phyloP scores from a whole-genome alignment of 176 grass and related monocot species.

The Lolium multiflorum region DNA sequence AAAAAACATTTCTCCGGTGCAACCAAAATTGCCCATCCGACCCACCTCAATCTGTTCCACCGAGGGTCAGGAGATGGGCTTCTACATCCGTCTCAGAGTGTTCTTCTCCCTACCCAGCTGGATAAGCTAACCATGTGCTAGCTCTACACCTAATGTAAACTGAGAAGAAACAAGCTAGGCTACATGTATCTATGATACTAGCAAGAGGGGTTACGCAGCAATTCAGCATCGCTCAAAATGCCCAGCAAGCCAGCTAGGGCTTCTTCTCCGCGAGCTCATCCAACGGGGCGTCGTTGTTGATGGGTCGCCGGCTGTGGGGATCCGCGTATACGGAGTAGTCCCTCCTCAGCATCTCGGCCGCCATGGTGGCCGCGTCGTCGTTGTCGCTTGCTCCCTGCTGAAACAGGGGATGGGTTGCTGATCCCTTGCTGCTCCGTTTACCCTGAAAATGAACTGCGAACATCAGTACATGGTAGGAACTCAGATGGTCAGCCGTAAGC shows the following conservation, averaged over 20 bases:
- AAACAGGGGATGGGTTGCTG: slow-evolving; percentile 10
- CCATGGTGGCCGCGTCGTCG: not conserved
- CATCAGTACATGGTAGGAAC: not conserved
- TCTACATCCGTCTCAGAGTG: slow-evolving; percentile 9
- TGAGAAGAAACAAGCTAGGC: not conserved
- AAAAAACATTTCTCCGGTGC: not conserved
- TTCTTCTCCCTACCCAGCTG: not conserved
- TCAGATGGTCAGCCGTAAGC: not conserved
- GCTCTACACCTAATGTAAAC: too few relatives aligned
- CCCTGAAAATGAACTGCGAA: not conserved
- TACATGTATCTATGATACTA: slow-evolving; percentile 16
- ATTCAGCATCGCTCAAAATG: slow-evolving; percentile 27
- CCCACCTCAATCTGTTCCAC: not conserved
- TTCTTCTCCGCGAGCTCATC: slow-evolving; percentile 36
- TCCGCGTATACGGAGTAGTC: slow-evolving; percentile 45
- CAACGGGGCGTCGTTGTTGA: slow-evolving; percentile 60
- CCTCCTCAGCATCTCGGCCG: slow-evolving; percentile 44
- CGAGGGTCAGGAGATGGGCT: slow-evolving; percentile 29
- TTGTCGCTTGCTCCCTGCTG: slow-evolving; percentile 5
- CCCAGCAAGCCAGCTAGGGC: slow-evolving; percentile 23
- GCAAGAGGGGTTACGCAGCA: not conserved
- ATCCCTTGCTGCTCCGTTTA: slow-evolving; percentile 1
- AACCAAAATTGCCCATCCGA: slow-evolving; percentile 52
- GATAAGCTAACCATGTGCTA: not conserved
- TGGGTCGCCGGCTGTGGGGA: slow-evolving; percentile 46